phyloP scores from a whole-genome alignment of 108 stramenopile species.

The Bacterosira constricta region DNA sequence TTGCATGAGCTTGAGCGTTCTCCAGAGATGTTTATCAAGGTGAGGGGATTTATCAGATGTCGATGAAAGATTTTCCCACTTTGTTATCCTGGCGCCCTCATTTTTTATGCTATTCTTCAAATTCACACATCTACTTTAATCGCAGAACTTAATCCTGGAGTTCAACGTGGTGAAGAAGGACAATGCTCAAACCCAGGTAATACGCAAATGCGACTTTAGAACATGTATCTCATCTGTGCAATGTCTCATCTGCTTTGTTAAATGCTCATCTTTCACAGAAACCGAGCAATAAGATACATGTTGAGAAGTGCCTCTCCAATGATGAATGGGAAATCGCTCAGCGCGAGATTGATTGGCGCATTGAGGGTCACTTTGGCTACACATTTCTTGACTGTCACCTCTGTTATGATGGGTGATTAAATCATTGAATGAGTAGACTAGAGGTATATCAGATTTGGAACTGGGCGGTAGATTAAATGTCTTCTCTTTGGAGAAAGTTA shows the following conservation, averaged over 20 bases:
- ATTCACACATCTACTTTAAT: no score
- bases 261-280: background rate
- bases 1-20: constrained; percentile 30
- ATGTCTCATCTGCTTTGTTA: background rate
- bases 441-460: no score
- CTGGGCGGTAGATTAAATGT: no score
- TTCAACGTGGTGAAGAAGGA: background rate
- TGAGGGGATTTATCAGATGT: no score
- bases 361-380: constrained; percentile 27
- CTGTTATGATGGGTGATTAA: constrained; percentile 6
- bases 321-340: constrained; percentile 37
- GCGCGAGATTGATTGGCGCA: constrained; percentile 34
- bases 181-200: background rate
- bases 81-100: no score
- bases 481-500: no score
- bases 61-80: no score
- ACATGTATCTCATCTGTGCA: background rate
- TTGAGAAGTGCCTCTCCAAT: constrained; percentile 11
- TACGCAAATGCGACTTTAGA: background rate
- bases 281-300: constrained; percentile 13
- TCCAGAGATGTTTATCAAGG: constrained; percentile 37
- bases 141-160: constrained; percentile 1
- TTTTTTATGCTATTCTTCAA: no score
- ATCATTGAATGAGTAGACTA: background rate
- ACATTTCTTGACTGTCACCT: constrained; percentile 30